A percentile compares a stretch with the other conserved stretches of the same genome.
phyloP scores from a whole-genome alignment of 1,139 yeast genomes.

The Lodderomyces oxycetoniae region DNA sequence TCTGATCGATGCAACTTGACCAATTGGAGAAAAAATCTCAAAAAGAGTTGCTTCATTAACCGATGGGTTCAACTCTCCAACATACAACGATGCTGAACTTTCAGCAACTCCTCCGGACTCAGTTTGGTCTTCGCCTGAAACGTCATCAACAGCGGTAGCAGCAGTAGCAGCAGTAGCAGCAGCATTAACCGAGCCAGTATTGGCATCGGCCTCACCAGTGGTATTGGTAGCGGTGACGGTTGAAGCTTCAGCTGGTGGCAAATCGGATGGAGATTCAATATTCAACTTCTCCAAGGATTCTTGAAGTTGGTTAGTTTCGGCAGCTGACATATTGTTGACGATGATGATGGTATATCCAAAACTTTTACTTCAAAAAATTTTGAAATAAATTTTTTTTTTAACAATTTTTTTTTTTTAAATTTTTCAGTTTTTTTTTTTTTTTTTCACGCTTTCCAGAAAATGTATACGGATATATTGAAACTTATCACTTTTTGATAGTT shows the following conservation, averaged over 20 bases:
- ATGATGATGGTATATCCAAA: constrained; percentile 4
- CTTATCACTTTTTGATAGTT: too few relatives aligned
- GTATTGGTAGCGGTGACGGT: constrained; percentile 11
- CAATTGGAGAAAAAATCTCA: constrained; percentile 92
- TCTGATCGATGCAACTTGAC: constrained; percentile 94
- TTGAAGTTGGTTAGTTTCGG: constrained; percentile 47
- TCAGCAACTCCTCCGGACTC: constrained; percentile 37
- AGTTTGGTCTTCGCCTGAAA: constrained; percentile 16
- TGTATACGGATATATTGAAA: too few relatives aligned
- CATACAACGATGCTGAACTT: constrained; percentile 84
- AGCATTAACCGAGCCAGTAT: constrained; percentile 12
- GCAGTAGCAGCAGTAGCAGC: constrained; percentile 24
- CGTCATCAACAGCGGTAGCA: constrained; percentile 23
- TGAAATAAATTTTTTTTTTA: constrained; percentile 10
- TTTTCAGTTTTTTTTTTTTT: constrained; percentile 1
- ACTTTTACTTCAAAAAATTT: too few relatives aligned
- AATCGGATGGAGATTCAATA: constrained; percentile 27
- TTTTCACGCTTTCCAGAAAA: not conserved
- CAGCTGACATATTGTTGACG: constrained; percentile 50
- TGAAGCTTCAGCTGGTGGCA: not conserved
- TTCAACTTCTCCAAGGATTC: constrained; percentile 55
- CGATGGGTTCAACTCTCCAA: constrained; percentile 91
- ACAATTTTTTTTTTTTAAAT: constrained; percentile 2
- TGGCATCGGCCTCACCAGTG: not conserved
- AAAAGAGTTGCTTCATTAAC: constrained; percentile 94